A percentile compares a stretch with the other conserved stretches of the same genome.
Conservation (phyloP, 371 early-diverging fungal species). For the Saksenaea oblongispora region DNA sequence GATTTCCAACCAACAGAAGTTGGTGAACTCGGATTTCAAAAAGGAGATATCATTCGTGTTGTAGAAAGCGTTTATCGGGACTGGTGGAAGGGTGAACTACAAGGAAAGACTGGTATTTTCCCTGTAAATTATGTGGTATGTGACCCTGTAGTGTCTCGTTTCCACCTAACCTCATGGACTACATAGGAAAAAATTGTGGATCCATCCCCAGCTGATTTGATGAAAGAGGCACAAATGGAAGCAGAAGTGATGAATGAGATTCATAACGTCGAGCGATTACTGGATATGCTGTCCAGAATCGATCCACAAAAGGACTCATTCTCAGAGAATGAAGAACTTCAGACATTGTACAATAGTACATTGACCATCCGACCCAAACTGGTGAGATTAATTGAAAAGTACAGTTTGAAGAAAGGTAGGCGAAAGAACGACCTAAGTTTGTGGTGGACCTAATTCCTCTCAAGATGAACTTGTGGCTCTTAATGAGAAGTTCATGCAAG, state of each 20-base stretch:
- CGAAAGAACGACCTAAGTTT: background rate
- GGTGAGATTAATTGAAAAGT: slow-evolving; percentile 76
- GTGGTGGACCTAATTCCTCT: background rate
- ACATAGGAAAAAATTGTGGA: slow-evolving; percentile 58
- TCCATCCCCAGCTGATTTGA: slow-evolving; percentile 57
- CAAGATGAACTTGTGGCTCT: slow-evolving; percentile 55
- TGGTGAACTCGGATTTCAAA: slow-evolving; percentile 81
- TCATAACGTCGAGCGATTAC: slow-evolving; percentile 76
- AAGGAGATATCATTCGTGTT: slow-evolving; percentile 81
- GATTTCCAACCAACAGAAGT: slow-evolving; percentile 83
- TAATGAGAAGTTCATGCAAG: slow-evolving; percentile 55
- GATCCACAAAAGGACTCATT: slow-evolving; percentile 84
- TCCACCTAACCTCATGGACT: background rate
- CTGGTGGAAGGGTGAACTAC: slow-evolving; percentile 90
- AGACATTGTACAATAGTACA: slow-evolving; percentile 72
- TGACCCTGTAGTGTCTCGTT: background rate
- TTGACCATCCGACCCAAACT: slow-evolving; percentile 78
- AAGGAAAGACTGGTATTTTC: slow-evolving; percentile 80
- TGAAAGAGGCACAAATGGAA: slow-evolving; percentile 67
- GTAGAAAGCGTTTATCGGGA: slow-evolving; percentile 84
- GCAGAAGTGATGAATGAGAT: slow-evolving; percentile 74
- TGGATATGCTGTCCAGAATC: slow-evolving; percentile 70
- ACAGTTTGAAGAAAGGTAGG: slow-evolving; percentile 77
- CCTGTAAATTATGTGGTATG: slow-evolving; percentile 86
- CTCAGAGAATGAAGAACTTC: slow-evolving; percentile 86